phyloP scores from a whole-genome alignment of 305 asterid genomes.

The Solanum chacoense region DNA sequence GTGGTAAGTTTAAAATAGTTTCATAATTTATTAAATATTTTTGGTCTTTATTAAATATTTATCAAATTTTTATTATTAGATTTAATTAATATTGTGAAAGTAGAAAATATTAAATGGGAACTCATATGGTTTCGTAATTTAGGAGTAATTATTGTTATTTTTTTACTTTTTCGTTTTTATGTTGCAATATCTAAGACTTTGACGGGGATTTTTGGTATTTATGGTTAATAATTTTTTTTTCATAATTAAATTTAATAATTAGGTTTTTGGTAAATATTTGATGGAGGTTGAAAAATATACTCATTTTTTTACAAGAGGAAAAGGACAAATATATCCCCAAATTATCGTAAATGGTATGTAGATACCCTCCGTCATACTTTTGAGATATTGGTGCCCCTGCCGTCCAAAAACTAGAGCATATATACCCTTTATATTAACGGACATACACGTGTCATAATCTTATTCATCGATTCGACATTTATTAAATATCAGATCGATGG shows the following conservation, averaged over 20 bases:
- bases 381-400: too few relatives aligned
- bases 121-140: too few relatives aligned
- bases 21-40: neutral
- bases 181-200: neutral
- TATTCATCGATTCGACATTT: too few relatives aligned
- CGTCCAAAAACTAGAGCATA: too few relatives aligned
- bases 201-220: neutral
- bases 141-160: neutral
- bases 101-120: neutral
- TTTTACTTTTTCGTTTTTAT: neutral
- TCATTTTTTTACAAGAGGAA: too few relatives aligned
- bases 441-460: too few relatives aligned
- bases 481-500: too few relatives aligned
- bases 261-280: neutral
- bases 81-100: neutral
- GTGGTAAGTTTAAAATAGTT: neutral
- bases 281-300: neutral
- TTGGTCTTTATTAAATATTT: neutral
- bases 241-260: neutral
- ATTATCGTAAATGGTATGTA: too few relatives aligned
- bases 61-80: fast-evolving
- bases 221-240: neutral
- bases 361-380: too few relatives aligned
- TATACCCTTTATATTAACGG: too few relatives aligned
- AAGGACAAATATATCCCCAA: too few relatives aligned